Base-by-base conservation (phyloP, 805 yeast genomes). In the Zygosaccharomyces bisporus region DNA sequence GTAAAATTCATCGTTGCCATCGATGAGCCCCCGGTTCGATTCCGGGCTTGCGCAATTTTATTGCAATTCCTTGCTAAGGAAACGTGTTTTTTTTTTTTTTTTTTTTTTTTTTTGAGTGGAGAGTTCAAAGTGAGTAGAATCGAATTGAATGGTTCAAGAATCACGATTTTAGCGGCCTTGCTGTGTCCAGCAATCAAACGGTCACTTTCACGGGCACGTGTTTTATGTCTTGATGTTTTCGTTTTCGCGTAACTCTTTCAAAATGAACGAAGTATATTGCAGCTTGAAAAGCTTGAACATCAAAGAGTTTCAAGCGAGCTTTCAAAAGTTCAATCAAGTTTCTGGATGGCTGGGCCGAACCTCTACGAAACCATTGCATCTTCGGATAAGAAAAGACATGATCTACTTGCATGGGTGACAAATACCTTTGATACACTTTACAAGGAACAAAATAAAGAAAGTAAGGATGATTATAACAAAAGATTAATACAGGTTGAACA, bases 361-460 rank as follows among this genome's bases (percentile, higher is more conserved):
- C 35, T 47, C 19, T 33, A 38, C n/a, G 44, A 41, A 19, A 29
- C 25, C 13, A 24, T 47, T 13, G 34, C 17, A 27, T 30, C 37
- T 13, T 41, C 51, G 10, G 44, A 38, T 5, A 12, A 24, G 23
- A 57, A 56, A 43, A 53, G 58, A 30, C 60, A 58, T 32, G 54
- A 44, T 38, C 45, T 61, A 6, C 47, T 55, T 18, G 41, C 57
- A 6, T 60, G 63, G 63, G 32, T 52, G 1, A 52, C 53, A 7
- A 20, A 31, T 16, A 48, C 51, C 12, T 45, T 53, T 10, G 53
- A 55, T 41, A 34, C 39, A 18, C 27, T 54, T 4, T 40, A 44
- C 21, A 39, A 37, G 29, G 29, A 19, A 16, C 45, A 44, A 18
- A 8, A 19, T 19, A 16, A 39, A 8, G 40, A 36, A 7, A 47